Evolutionary conservation across 805 yeast species (phyloP), one percentile per base, ranked within the genome.

Genomic region (Hanseniaspora clermontiae): DNA sequence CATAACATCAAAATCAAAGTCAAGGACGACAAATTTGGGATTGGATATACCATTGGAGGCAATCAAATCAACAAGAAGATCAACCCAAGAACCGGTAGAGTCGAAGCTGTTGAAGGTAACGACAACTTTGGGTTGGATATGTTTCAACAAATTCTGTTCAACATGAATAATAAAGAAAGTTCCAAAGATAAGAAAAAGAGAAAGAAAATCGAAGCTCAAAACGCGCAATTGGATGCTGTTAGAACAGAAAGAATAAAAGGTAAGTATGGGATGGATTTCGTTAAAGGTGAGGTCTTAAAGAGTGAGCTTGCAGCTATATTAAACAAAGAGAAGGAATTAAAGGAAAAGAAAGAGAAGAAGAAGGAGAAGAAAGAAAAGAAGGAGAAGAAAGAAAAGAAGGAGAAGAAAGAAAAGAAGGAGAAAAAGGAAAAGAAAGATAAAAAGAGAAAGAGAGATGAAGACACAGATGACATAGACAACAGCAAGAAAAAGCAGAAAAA

Each of bases 121-220:
- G 93, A 83, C 61, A 87, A 80, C 60, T 81, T 83, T 62, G 96
- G 97, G 3, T 74, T 91, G 43, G 97, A 93, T 68, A 95, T 84
- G 3, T 91, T 93, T 66, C 98, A 91, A 72, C 77, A 95, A 62
- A 78, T 91, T 48, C 73, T 91, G 60, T 97, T 97, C 11, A 78
- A 89, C 66, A 75, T 91, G 60, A 91, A 91, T 66, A 97, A 97
- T 49, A 84, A 82, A 62, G 91, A 84, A 64, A 53, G 51, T 11
- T 38, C 51, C 14, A 53, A 53, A n/a, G 57, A 53, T 24, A 53
- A 32, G 32, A 53, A 53, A 17, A 53, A 53, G 11, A 45, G 57
- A 53, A 53, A 53, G 34, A 45, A 53, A 46, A 36, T 53, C 15
- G 84, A 80, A 37, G 77, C 75, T 57, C 77, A 85, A 29, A 72